A percentile compares a stretch with the other conserved stretches of the same genome.
Conservation (phyloP, 2,329 filamentous ascomycete species). For the Pyrenophora seminiperda region DNA sequence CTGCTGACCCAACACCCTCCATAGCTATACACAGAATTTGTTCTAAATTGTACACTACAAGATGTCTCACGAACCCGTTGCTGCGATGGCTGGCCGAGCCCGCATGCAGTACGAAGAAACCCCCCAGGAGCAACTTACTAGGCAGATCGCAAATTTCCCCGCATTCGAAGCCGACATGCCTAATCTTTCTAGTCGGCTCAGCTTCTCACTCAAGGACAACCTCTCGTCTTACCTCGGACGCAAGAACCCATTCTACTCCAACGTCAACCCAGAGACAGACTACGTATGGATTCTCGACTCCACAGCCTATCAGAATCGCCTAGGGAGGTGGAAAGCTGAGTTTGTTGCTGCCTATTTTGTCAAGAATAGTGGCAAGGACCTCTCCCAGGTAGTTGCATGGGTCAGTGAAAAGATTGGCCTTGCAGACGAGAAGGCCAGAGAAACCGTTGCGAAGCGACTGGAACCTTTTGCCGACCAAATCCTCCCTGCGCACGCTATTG, state of each 20-base stretch:
- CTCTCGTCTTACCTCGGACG: constrained; percentile 48
- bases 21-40: constrained; percentile 28
- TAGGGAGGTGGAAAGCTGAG: constrained; percentile 74
- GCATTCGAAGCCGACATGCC: constrained; percentile 48
- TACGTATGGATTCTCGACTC: constrained; percentile 91
- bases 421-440: constrained; percentile 56
- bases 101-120: constrained; percentile 39
- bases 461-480: constrained; percentile 80
- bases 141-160: constrained; percentile 35
- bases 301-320: constrained; percentile 69
- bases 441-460: constrained; percentile 69
- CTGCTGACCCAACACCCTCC: constrained; percentile 40
- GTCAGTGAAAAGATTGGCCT: constrained; percentile 73
- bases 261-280: constrained; percentile 66
- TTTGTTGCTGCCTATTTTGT: constrained; percentile 83
- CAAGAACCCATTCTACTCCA: constrained; percentile 44
- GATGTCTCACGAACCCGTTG: constrained; percentile 34
- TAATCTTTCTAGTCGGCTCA: constrained; percentile 38
- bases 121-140: constrained; percentile 42
- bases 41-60: constrained; percentile 22
- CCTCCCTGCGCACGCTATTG: constrained; percentile 70
- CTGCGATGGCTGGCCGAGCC: constrained; percentile 37
- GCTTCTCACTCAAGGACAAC: constrained; percentile 47
- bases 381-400: constrained; percentile 71
- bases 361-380: constrained; percentile 68